Conservation (phyloP, 352 stramenopile genomes). For the Stramenopiles sp. region DNA sequence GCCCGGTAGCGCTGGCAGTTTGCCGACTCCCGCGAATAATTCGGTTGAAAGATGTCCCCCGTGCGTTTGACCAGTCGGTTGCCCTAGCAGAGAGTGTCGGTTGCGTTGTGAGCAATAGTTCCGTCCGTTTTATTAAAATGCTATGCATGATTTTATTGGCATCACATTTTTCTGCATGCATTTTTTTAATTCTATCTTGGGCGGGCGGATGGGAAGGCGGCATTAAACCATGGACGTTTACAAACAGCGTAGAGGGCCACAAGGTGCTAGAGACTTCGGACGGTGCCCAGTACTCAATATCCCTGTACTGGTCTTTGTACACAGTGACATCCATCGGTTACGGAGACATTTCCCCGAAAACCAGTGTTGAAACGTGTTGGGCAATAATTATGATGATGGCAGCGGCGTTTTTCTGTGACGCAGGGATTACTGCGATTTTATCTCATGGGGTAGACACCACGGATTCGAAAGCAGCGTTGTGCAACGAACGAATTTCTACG, state of each 20-base stretch:
- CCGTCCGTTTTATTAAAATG: neutral
- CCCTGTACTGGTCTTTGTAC: conserved; percentile 35
- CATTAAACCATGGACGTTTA: neutral
- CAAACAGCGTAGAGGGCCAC: neutral
- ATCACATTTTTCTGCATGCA: neutral
- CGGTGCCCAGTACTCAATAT: conserved; percentile 18
- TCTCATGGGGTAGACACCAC: conserved; percentile 28
- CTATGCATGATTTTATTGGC: neutral
- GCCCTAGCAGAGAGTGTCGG: no score
- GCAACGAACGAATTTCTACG: conserved; percentile 29
- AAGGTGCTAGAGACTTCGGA: neutral
- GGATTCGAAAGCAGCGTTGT: conserved; percentile 30
- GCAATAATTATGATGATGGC: conserved; percentile 31
- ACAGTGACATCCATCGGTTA: conserved; percentile 32
- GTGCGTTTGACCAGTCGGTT: no score
- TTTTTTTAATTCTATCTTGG: neutral
- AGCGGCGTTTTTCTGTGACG: conserved; percentile 33
- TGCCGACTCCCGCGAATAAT: no score
- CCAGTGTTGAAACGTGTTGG: conserved; percentile 28
- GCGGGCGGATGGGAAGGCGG: neutral
- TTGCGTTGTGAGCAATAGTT: no score
- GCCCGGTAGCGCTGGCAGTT: no score
- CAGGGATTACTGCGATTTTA: conserved; percentile 31
- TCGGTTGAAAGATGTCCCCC: no score
- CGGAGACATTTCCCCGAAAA: conserved; percentile 27